Conservation (phyloP, 2,329 filamentous ascomycete genomes). For the Hypoxylon sp. region DNA sequence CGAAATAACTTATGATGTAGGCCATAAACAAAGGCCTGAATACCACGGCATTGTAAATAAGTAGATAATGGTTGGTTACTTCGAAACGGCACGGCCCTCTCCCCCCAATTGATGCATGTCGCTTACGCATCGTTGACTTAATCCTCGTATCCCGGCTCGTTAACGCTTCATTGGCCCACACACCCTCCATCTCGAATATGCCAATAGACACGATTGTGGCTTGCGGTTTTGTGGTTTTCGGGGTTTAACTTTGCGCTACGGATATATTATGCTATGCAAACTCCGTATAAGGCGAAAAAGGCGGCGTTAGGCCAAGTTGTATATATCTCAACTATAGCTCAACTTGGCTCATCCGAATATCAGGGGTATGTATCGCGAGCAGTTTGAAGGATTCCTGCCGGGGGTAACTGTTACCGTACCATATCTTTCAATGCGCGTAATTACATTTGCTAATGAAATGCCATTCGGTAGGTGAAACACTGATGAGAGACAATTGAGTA, state of each 20-base stretch:
- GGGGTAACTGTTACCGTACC: background rate
- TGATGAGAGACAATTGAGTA: background rate
- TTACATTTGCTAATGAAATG: background rate
- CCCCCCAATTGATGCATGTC: constrained; percentile 26
- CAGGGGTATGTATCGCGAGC: background rate
- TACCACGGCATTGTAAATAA: constrained; percentile 22
- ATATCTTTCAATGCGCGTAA: background rate
- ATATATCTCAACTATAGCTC: background rate
- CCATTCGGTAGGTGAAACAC: background rate
- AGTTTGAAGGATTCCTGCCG: background rate
- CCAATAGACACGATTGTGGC: background rate
- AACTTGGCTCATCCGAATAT: background rate
- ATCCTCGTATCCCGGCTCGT: constrained; percentile 14
- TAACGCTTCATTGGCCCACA: background rate
- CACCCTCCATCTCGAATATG: background rate
- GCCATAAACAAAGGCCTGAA: constrained; percentile 1
- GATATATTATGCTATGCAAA: background rate
- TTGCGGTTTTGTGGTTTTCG: background rate
- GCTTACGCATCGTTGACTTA: constrained; percentile 32
- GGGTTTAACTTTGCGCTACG: background rate
- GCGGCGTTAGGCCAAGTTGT: background rate
- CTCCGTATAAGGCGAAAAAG: background rate
- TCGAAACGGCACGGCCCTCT: constrained; percentile 12
- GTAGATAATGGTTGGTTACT: constrained; percentile 21
- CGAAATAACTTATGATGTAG: constrained; percentile 1